Base-by-base conservation (phyloP, 1,284 basidiomycete species). In the Austroboletus rostrupii region DNA sequence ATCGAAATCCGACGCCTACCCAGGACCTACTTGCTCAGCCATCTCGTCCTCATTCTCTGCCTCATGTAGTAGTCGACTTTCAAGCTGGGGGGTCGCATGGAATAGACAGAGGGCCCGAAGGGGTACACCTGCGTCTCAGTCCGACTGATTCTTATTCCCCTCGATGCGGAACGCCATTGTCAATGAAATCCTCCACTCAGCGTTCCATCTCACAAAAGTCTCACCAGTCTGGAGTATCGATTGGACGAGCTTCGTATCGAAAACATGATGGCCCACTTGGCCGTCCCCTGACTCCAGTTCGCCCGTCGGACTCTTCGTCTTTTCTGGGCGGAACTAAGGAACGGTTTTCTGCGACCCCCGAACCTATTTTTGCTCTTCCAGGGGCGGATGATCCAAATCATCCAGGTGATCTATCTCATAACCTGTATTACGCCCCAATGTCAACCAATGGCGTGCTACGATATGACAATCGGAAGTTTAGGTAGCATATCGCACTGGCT, bases 181-280 rank as follows among this genome's bases (percentile, higher is more conserved):
- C 57, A 29, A 19, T 23, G 11, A 53, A 37, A 17, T 60, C 59
- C 20, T 57, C 3, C 12, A 2, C 64, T 13, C 52, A 35, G 32
- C 3, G 12, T 1, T 59, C 61, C 1, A 13, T 23, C 13, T 58
- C 64, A 14, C 53, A 41, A 28, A 51, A 12, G 7, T 63, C 65
- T 12, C 21, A 1, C 12, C 36, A 33, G 29, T 61, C 65, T 53
- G 35, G 41, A 43, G 39, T 26, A 16, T 61, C 63, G 4, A 16
- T n/a, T 5, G 63, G 61, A 5, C 57, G 61, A 29, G 44, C 52
- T 1, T 65, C 60, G 12, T 65, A 65, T 46, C 61, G 61, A 39
- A 48, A 43, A 8, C 45, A 69, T 47, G 58, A 3, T 19, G 64
- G 57, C 1, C 48, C 54, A 16, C 43, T 43, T 38, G 50, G 56